These are phyloP conservation scores for Cenococcum geophilum DNA, from an alignment of 495 filamentous ascomycete genomes.

Conservation along the genomic window DNA sequence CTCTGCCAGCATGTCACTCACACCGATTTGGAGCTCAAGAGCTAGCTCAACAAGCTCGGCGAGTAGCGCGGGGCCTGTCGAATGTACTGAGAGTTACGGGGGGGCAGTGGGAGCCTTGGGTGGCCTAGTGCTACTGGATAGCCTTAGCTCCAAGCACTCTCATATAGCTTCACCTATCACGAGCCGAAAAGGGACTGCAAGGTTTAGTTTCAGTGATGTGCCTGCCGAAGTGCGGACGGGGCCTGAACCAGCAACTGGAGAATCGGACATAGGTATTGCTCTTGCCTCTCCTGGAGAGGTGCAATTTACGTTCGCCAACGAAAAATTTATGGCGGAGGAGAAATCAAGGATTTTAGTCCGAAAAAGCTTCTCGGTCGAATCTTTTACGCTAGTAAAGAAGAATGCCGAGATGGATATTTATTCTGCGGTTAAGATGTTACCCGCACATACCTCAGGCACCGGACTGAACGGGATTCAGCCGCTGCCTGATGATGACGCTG, in stretches of 20 bases:
- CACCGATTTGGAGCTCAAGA: not conserved
- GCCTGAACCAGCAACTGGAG: not conserved
- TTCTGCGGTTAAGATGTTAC: not conserved
- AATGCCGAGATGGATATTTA: not conserved
- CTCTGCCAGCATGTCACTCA: not conserved
- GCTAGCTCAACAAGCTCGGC: slow-evolving; percentile 1
- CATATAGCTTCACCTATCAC: not conserved
- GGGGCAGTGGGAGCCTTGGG: not conserved
- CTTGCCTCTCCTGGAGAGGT: not conserved
- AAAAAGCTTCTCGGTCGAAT: not conserved
- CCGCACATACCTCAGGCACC: not conserved
- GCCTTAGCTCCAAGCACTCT: not conserved
- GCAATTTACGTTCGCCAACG: not conserved
- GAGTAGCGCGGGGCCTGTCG: not conserved
- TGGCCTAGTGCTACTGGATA: not conserved
- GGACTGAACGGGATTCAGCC: too few relatives aligned
- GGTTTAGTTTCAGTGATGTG: not conserved
- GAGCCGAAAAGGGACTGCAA: not conserved
- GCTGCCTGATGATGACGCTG: not conserved
- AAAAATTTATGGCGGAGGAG: not conserved
- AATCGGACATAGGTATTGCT: not conserved
- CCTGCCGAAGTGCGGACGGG: not conserved
- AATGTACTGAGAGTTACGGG: not conserved
- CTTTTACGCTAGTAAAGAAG: not conserved
- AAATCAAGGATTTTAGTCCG: not conserved